These are phyloP conservation scores for Boletus pseudo-olivaceus DNA, from an alignment of 768 basidiomycete genomes.

Conservation along the genomic window DNA sequence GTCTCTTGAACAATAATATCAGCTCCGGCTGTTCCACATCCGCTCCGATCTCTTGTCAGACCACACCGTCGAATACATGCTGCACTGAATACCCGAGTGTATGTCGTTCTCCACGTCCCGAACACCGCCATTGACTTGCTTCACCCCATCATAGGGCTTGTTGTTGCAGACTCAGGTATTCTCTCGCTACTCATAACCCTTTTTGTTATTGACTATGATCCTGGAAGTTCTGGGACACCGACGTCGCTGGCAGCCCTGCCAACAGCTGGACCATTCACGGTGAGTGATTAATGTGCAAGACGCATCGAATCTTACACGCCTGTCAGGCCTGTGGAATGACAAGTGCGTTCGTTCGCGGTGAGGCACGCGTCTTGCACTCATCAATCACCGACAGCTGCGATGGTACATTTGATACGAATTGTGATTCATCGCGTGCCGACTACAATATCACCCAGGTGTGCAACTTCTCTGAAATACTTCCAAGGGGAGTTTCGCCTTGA, in stretches of 20 bases:
- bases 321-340: slow-evolving; percentile 63
- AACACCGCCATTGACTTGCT: background rate
- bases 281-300: slow-evolving; percentile 26
- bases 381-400: slow-evolving; percentile 48
- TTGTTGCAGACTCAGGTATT: slow-evolving; percentile 53
- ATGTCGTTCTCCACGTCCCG: slow-evolving; percentile 20
- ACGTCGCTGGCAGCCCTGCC: slow-evolving; percentile 57
- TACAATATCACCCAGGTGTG: slow-evolving; percentile 45
- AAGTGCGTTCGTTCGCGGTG: slow-evolving; percentile 35
- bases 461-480: background rate
- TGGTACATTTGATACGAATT: slow-evolving; percentile 33
- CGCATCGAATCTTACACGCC: slow-evolving; percentile 1
- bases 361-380: background rate
- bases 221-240: slow-evolving; percentile 67
- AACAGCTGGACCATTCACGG: slow-evolving; percentile 77
- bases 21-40: slow-evolving; percentile 53
- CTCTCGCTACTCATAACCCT: background rate
- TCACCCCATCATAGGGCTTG: slow-evolving; percentile 43
- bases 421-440: slow-evolving; percentile 39
- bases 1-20: slow-evolving; percentile 31
- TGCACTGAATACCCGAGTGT: slow-evolving; percentile 69
- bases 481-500: background rate
- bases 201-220: background rate
- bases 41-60: slow-evolving; percentile 53
- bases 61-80: slow-evolving; percentile 44